These are phyloP conservation scores for Pichia membranifaciens DNA, from an alignment of 805 yeast species.

Conservation along the genomic window DNA sequence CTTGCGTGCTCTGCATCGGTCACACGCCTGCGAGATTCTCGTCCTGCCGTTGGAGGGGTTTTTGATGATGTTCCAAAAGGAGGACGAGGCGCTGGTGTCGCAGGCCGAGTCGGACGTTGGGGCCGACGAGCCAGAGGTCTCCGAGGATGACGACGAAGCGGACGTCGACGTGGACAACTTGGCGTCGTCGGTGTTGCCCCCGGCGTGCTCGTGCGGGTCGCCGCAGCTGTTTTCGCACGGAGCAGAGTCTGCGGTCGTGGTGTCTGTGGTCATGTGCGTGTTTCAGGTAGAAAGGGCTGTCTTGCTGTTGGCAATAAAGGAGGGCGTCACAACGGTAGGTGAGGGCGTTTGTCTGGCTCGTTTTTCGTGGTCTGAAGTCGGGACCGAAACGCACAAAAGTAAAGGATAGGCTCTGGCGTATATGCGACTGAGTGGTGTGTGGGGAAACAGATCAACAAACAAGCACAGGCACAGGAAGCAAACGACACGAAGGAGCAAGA, in stretches of 20 bases:
- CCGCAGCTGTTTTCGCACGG: neutral
- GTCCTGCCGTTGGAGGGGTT: conserved; percentile 33
- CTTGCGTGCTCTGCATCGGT: conserved; percentile 70
- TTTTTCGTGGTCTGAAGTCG: no score
- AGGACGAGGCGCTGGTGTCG: neutral
- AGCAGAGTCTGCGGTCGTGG: neutral
- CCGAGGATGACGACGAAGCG: neutral
- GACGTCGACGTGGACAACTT: neutral
- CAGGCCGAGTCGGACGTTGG: neutral
- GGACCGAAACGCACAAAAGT: no score
- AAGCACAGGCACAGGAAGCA: neutral
- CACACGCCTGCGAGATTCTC: conserved; percentile 75
- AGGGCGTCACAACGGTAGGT: no score
- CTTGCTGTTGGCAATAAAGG: no score
- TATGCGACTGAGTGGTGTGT: no score
- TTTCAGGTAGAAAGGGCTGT: no score
- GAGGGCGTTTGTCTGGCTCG: no score
- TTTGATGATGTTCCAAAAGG: conserved; percentile 30
- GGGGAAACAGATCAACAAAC: no score
- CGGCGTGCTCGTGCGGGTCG: neutral
- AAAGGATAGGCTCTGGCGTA: no score
- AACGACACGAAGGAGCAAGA: neutral
- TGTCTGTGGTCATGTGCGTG: no score
- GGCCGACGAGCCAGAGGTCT: neutral
- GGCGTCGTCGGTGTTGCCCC: neutral